A percentile compares a stretch with the other conserved stretches of the same genome.
phyloP scores from a whole-genome alignment of 352 stramenopile genomes.

The Phytophthora vignae region DNA sequence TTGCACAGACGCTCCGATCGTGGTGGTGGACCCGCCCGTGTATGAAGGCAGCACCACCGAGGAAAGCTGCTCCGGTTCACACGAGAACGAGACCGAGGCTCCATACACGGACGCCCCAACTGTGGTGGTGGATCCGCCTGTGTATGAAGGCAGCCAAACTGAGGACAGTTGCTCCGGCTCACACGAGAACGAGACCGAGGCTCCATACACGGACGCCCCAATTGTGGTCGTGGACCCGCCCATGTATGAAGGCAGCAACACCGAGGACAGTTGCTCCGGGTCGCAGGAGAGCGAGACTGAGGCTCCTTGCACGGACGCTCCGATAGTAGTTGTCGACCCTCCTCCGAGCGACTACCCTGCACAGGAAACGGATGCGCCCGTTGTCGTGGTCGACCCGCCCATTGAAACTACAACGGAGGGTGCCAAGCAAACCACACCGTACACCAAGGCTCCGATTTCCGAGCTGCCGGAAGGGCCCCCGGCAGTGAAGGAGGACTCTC shows the following conservation, averaged over 20 bases:
- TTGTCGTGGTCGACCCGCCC: background rate
- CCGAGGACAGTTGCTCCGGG: background rate
- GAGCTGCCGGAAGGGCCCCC: background rate
- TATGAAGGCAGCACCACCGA: conserved; percentile 1
- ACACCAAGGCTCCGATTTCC: background rate
- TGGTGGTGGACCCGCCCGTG: conserved; percentile 1
- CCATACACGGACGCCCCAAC: conserved; percentile 9
- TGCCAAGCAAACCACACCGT: background rate
- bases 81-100: background rate
- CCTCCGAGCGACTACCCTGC: background rate
- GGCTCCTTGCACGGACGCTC: conserved; percentile 1
- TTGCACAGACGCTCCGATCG: conserved; percentile 15
- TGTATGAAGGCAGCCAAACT: conserved; percentile 14
- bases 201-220: conserved; percentile 7
- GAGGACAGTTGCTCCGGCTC: conserved; percentile 1
- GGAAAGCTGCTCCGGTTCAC: background rate
- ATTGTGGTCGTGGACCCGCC: conserved; percentile 10
- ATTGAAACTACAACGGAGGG: background rate
- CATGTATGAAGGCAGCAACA: conserved; percentile 9
- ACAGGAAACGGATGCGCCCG: background rate
- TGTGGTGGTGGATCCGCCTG: conserved; percentile 10
- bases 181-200: background rate
- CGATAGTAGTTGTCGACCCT: conserved; percentile 8
- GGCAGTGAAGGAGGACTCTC: no score
- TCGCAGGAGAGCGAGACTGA: background rate